A percentile compares a stretch with the other conserved stretches of the same genome.
phyloP scores from a whole-genome alignment of 306 rosid species.

The Corylus avellana region DNA sequence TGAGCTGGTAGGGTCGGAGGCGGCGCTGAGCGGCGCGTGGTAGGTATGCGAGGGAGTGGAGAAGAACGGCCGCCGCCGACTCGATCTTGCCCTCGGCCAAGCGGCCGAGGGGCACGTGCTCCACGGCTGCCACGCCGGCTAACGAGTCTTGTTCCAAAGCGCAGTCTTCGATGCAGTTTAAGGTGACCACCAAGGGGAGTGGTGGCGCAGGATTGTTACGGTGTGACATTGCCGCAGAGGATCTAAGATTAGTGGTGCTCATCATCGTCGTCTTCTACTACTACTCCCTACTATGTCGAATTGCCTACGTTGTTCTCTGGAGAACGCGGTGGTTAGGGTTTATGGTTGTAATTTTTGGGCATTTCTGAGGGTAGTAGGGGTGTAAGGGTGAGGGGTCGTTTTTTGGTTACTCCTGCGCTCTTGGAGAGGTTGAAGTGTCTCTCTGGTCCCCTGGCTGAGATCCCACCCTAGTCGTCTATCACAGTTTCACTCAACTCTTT shows the following conservation, averaged over 20 bases:
- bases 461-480: neutral
- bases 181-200: conserved; percentile 76
- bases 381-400: conserved; percentile 5
- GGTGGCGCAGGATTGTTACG: conserved; percentile 59
- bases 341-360: conserved; percentile 18
- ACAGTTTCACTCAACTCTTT: neutral
- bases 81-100: conserved; percentile 89
- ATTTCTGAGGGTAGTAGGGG: conserved; percentile 16
- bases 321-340: conserved; percentile 28
- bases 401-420: neutral
- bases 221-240: conserved; percentile 71
- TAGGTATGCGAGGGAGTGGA: conserved; percentile 88
- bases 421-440: neutral
- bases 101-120: conserved; percentile 86
- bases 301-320: neutral
- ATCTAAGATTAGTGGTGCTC: conserved; percentile 31
- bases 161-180: conserved; percentile 92
- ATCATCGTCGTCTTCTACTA: neutral
- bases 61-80: conserved; percentile 82
- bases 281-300: neutral
- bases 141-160: conserved; percentile 76
- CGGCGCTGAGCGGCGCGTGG: conserved; percentile 99
- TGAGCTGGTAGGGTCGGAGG: conserved; percentile 83
- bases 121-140: conserved; percentile 73
- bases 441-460: neutral